Evolutionary conservation across 768 basidiomycete species (phyloP), one percentile per base, ranked within the genome.

Genomic region (Gautieria morchelliformis): DNA sequence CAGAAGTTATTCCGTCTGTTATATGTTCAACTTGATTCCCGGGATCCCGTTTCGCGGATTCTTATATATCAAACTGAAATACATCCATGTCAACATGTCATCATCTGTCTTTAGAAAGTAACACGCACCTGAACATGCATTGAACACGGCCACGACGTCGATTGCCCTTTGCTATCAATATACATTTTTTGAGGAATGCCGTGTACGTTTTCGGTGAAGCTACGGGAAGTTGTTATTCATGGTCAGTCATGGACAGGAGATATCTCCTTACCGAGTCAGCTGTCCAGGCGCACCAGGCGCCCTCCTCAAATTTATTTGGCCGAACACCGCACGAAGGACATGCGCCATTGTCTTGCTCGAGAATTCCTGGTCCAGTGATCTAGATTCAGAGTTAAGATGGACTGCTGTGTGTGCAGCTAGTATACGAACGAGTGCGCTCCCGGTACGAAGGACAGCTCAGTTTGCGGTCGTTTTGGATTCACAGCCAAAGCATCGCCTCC

Each of bases 231-330:
- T 15, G 41, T 32, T 55, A 52, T 35, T 45, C 27, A 27, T 39
- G 6, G 39, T 48, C n/a, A 49, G 5, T 59, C 32, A 47, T 12
- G 14, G 33, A 42, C 42, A 15, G 39, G 35, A 46, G 45, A 5
- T 27, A 35, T 6, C 15, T 4, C 64, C 70, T 54, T 56, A 79
- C 80, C 82, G 74, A 55, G 77, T 76, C 35, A 92, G 77, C 15
- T 58, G 61, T 0, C 89, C 89, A 5, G 85, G 87, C 52, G 77
- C 74, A 1, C 83, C 84, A 1, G 85, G 87, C 5, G 81, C 87
- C 45, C 87, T 82, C 37, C 77, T 73, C 49, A 91, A 61, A 49
- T 81, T 81, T 24, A 75, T 70, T 44, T 79, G 74, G 37, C 75
- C 75, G 59, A 83, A 83, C 24, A 91, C 70, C 5, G 78, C 83